Evolutionary conservation across 768 basidiomycete genomes (phyloP).

Genomic region (Lentinula raphanica): DNA sequence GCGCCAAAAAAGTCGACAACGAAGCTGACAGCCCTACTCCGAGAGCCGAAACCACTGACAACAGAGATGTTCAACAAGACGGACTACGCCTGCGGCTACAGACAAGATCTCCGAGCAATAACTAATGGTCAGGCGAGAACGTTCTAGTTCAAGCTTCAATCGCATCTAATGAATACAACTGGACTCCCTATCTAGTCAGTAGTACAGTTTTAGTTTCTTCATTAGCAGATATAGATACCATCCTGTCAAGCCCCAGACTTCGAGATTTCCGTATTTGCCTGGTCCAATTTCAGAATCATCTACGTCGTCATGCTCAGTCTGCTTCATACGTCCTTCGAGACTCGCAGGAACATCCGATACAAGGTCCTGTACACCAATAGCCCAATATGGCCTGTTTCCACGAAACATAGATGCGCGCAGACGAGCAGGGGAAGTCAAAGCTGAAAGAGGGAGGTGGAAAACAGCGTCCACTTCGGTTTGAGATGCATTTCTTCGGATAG

Average conservation of each 20-base stretch:
- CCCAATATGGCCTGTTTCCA: conserved; percentile 53
- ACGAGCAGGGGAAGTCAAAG: conserved; percentile 41
- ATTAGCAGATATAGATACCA: conserved; percentile 72
- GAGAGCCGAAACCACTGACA: neutral
- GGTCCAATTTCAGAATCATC: conserved; percentile 37
- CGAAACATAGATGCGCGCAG: conserved; percentile 53
- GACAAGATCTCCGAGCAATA: neutral
- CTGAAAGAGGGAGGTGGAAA: conserved; percentile 66
- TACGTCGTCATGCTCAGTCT: neutral
- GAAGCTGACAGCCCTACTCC: conserved; percentile 6
- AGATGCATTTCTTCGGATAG: conserved; percentile 42
- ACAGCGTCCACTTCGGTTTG: conserved; percentile 60
- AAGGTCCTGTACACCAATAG: conserved; percentile 64
- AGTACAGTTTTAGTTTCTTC: conserved; percentile 45
- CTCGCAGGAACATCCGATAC: conserved; percentile 14
- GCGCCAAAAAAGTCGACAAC: conserved; percentile 31
- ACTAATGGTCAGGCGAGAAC: neutral
- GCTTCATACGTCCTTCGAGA: neutral
- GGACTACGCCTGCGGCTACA: conserved; percentile 8
- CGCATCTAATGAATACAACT: too few relatives aligned
- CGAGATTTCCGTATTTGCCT: conserved; percentile 43
- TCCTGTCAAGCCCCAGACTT: conserved; percentile 82
- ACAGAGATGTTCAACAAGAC: neutral
- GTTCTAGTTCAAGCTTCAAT: neutral
- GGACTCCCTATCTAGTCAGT: neutral